A percentile compares a stretch with the other conserved stretches of the same genome.
These are phyloP conservation scores for Tolypocladium album DNA, from an alignment of 2,329 filamentous ascomycete genomes.

Conservation along the genomic window DNA sequence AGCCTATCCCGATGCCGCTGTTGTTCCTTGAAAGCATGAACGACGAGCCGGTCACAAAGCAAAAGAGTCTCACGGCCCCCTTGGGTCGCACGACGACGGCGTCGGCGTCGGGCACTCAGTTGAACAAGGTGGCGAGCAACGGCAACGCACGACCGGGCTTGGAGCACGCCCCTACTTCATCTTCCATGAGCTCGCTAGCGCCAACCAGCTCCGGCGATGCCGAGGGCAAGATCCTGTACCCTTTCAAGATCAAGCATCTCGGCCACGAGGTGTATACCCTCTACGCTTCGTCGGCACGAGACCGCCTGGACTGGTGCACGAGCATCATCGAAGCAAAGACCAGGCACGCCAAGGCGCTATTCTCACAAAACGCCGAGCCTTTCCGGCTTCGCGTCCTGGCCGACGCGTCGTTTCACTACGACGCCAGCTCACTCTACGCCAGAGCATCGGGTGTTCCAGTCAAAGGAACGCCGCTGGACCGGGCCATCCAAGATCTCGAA, in stretches of 20 bases:
- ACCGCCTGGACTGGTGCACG: constrained; percentile 78
- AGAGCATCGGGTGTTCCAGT: constrained; percentile 63
- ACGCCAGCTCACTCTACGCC: constrained; percentile 46
- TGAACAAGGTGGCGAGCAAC: constrained; percentile 44
- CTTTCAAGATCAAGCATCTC: constrained; percentile 91
- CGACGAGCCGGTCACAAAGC: constrained; percentile 81
- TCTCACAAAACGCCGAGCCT: constrained; percentile 88
- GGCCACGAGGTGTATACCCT: constrained; percentile 89
- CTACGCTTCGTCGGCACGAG: constrained; percentile 67
- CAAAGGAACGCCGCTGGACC: constrained; percentile 80
- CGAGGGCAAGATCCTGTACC: constrained; percentile 79
- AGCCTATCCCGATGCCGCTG: constrained; percentile 92
- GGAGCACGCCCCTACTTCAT: constrained; percentile 56
- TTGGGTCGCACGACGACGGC: constrained; percentile 50
- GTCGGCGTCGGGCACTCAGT: constrained; percentile 45
- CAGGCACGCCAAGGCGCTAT: constrained; percentile 76
- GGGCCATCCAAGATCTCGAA: constrained; percentile 84
- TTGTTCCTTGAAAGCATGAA: constrained; percentile 85
- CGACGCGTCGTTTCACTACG: constrained; percentile 82
- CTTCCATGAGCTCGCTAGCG: constrained; percentile 48
- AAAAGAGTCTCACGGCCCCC: constrained; percentile 60
- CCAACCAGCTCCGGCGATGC: constrained; percentile 47
- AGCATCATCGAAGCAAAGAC: constrained; percentile 95
- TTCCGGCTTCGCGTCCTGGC: constrained; percentile 88
- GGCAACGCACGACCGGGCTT: constrained; percentile 46